Evolutionary conservation across 2,329 filamentous ascomycete species (phyloP).

Genomic region (Alternaria sp.): DNA sequence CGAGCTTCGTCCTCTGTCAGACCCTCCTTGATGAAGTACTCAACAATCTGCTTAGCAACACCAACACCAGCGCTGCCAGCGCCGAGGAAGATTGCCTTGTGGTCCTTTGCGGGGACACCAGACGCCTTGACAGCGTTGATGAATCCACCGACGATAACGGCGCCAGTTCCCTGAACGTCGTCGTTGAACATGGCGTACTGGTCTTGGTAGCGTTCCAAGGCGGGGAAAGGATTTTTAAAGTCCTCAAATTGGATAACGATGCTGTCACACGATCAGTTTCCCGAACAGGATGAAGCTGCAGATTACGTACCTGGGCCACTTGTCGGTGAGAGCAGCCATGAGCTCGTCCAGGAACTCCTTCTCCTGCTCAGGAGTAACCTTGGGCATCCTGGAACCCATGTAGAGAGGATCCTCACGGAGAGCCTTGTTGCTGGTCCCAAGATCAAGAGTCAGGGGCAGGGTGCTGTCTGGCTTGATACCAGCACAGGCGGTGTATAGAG

Average conservation of each 20-base stretch:
- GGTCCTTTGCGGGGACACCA: constrained; percentile 83
- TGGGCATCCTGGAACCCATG: constrained; percentile 85
- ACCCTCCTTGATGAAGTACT: constrained; percentile 94
- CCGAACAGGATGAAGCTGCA: constrained; percentile 4
- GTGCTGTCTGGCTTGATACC: constrained; percentile 84
- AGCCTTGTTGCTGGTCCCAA: constrained; percentile 70
- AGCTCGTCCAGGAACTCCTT: constrained; percentile 96
- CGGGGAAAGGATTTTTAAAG: constrained; percentile 96
- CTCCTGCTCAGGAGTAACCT: constrained; percentile 79
- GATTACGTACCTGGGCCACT: constrained; percentile 68
- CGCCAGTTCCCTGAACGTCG: constrained; percentile 96
- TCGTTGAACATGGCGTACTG: constrained; percentile 97
- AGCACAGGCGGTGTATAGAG: constrained; percentile 93
- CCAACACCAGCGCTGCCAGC: constrained; percentile 95
- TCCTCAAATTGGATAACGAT: constrained; percentile 94
- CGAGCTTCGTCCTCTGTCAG: constrained; percentile 86
- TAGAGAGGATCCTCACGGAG: constrained; percentile 84
- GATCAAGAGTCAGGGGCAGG: constrained; percentile 68
- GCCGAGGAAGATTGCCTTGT: constrained; percentile 94
- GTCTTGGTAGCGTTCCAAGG: constrained; percentile 87
- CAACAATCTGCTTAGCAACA: constrained; percentile 96
- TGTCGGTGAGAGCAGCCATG: constrained; percentile 87
- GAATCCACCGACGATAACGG: constrained; percentile 87
- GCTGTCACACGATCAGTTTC: constrained; percentile 54
- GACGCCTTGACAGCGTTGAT: constrained; percentile 82